Conservation (phyloP, 176 grass and related monocot genomes). For the Bonia amplexicaulis region DNA sequence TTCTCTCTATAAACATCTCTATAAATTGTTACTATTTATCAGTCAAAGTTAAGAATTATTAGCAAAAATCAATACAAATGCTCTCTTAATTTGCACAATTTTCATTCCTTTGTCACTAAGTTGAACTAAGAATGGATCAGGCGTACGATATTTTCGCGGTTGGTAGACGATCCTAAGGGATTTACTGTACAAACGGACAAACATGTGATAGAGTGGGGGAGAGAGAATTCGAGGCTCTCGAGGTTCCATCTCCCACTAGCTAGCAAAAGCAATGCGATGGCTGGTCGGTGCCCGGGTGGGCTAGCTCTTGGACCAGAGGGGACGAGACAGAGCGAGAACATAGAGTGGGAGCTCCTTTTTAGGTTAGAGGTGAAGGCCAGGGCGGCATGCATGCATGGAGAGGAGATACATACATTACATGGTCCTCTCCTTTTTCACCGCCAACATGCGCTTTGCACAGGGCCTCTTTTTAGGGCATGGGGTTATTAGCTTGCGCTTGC, state of each 20-base stretch:
- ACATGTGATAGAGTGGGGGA: not conserved
- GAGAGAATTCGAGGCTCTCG: not conserved
- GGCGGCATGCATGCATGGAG: not conserved
- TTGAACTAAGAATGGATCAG: not conserved
- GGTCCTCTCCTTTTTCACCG: slow-evolving; percentile 7
- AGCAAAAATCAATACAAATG: no score
- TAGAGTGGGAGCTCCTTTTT: slow-evolving; percentile 24
- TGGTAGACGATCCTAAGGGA: not conserved
- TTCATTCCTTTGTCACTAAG: not conserved
- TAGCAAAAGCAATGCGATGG: slow-evolving; percentile 22
- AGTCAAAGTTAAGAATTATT: no score
- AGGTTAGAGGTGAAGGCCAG: not conserved
- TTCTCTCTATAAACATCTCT: no score
- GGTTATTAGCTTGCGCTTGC: not conserved
- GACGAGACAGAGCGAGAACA: not conserved
- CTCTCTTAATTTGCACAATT: not conserved
- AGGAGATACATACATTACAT: not conserved
- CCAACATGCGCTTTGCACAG: slow-evolving; percentile 23
- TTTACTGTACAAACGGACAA: not conserved
- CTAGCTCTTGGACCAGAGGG: not conserved
- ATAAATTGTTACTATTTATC: no score
- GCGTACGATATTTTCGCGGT: no score
- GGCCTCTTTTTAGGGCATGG: slow-evolving; percentile 23
- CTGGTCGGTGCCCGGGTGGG: slow-evolving; percentile 1
- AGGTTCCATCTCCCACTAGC: slow-evolving; percentile 17